Percentiles rank a stretch among this genome's conserved stretches.
These are phyloP conservation scores for Coemansia sp. DNA, from an alignment of 192 early-diverging fungal genomes.

Conservation along the genomic window DNA sequence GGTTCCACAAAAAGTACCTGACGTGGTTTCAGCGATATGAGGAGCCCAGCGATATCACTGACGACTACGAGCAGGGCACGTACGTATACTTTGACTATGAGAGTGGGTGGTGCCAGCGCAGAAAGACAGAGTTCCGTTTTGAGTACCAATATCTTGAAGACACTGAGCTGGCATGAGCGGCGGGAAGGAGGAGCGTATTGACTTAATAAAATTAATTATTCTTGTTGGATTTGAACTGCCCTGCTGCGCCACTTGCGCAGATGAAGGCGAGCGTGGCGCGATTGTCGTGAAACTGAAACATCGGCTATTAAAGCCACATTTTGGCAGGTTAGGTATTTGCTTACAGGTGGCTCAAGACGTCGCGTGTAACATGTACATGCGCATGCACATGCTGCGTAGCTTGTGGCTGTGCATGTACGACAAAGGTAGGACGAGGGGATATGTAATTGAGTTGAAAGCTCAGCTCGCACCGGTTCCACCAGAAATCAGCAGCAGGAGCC, in stretches of 20 bases:
- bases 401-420: background rate
- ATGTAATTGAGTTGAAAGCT: background rate
- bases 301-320: background rate
- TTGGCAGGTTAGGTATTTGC: background rate
- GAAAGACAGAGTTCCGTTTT: conserved; percentile 95
- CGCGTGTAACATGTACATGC: background rate
- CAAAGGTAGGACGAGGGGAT: background rate
- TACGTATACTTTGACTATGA: conserved; percentile 99
- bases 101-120: conserved; percentile 93
- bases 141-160: conserved; percentile 89
- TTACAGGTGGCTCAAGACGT: background rate
- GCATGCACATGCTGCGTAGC: background rate
- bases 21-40: conserved; percentile 99
- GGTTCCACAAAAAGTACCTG: conserved; percentile 97
- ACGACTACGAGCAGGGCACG: conserved; percentile 96
- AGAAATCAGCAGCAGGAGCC: background rate
- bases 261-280: background rate
- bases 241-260: conserved; percentile 6
- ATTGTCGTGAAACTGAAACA: background rate
- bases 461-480: background rate
- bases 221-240: background rate
- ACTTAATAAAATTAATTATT: background rate
- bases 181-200: background rate
- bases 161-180: conserved; percentile 62
- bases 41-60: conserved; percentile 93